Percentiles rank a stretch among this genome's conserved stretches.
Conservation (phyloP, 2,329 filamentous ascomycete species). For the Plenodomus tracheiphilus region DNA sequence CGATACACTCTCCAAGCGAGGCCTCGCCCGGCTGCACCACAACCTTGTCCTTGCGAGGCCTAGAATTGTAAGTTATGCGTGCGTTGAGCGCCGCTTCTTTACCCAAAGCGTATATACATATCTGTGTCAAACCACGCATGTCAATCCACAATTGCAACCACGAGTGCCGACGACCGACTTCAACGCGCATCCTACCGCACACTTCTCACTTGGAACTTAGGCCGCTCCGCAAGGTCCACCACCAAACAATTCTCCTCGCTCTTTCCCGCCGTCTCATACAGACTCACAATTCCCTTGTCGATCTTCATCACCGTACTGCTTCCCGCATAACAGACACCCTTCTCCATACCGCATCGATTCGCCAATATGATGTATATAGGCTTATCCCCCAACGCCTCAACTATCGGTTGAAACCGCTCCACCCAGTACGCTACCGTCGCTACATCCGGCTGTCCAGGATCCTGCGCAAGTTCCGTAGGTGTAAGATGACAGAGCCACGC, state of each 20-base stretch:
- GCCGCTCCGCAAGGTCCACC: slow-evolving; percentile 61
- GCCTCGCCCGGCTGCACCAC: too few relatives aligned
- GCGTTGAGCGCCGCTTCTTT: background rate
- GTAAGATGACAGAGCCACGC: slow-evolving; percentile 69
- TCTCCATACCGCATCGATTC: slow-evolving; percentile 71
- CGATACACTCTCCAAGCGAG: background rate
- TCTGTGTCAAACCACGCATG: too few relatives aligned
- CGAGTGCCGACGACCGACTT: too few relatives aligned
- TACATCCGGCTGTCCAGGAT: slow-evolving; percentile 64
- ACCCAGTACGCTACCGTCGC: slow-evolving; percentile 78
- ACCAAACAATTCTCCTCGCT: slow-evolving; percentile 69
- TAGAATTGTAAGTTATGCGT: background rate
- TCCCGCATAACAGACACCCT: slow-evolving; percentile 69
- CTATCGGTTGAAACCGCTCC: slow-evolving; percentile 66
- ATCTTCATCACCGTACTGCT: slow-evolving; percentile 73
- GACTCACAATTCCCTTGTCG: slow-evolving; percentile 63
- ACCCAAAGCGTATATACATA: too few relatives aligned
- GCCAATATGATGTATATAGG: slow-evolving; percentile 72
- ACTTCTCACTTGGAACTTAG: slow-evolving; percentile 41
- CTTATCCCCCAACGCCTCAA: slow-evolving; percentile 35
- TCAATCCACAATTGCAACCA: too few relatives aligned
- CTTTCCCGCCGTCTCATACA: slow-evolving; percentile 73
- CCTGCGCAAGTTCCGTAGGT: slow-evolving; percentile 53
- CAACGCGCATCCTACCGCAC: slow-evolving; percentile 15
- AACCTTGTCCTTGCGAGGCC: too few relatives aligned